Percentiles rank a stretch among this genome's conserved stretches.
phyloP scores from a whole-genome alignment of 441 rosid species.

The Mallotus japonicus region DNA sequence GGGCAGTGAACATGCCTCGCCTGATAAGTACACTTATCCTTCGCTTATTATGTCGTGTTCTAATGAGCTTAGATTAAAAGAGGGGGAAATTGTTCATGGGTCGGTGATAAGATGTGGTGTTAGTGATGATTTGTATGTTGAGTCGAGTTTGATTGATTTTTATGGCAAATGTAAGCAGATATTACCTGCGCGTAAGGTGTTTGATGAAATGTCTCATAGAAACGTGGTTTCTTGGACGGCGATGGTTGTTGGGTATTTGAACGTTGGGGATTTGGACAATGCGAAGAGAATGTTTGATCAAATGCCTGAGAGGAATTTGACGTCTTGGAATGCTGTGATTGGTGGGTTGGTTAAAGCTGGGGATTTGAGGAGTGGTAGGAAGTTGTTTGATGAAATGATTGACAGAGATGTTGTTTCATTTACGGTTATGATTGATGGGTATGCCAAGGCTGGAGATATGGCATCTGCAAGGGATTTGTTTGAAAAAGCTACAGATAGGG shows the following conservation, averaged over 20 bases:
- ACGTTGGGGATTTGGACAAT: constrained; percentile 44
- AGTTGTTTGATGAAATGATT: constrained; percentile 69
- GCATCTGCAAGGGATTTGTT: constrained; percentile 55
- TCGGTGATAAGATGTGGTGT: constrained; percentile 43
- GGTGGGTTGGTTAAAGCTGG: constrained; percentile 48
- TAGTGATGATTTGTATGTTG: constrained; percentile 47
- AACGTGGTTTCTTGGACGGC: constrained; percentile 77
- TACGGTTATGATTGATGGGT: constrained; percentile 71
- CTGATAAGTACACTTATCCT: constrained; percentile 56
- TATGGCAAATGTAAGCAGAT: constrained; percentile 60
- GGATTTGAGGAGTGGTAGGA: constrained; percentile 55
- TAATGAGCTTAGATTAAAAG: constrained; percentile 30
- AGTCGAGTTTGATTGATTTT: constrained; percentile 58
- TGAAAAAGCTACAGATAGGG: constrained; percentile 50
- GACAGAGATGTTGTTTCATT: constrained; percentile 48
- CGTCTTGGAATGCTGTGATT: constrained; percentile 70
- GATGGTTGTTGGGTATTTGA: constrained; percentile 50
- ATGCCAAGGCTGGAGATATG: constrained; percentile 71
- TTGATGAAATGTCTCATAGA: constrained; percentile 53
- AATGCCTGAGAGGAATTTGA: constrained; percentile 58
- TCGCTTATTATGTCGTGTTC: constrained; percentile 55
- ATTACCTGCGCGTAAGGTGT: constrained; percentile 51
- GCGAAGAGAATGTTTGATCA: constrained; percentile 47
- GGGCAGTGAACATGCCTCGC: constrained; percentile 23
- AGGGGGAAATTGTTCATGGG: constrained; percentile 56